phyloP scores from a whole-genome alignment of 164 flowering plant genomes.

The Vitis amurensis region DNA sequence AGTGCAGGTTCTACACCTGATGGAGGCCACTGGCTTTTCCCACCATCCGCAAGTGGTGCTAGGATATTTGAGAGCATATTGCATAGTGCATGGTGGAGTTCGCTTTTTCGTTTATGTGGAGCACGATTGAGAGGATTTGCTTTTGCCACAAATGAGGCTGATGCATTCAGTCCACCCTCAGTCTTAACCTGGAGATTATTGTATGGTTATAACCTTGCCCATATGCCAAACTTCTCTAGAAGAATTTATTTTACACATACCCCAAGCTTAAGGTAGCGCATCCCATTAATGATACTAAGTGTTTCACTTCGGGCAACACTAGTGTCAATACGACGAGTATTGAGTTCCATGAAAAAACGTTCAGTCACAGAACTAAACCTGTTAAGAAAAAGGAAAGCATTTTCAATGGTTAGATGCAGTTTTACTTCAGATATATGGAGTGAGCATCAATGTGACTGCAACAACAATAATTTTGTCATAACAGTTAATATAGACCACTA shows the following conservation, averaged over 20 bases:
- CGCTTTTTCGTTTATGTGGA: constrained; percentile 94
- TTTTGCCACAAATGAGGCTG: constrained; percentile 98
- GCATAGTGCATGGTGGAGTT: constrained; percentile 95
- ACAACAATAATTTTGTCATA: not conserved
- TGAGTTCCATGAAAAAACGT: constrained; percentile 97
- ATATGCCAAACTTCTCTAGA: constrained; percentile 1
- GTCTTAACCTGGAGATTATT: constrained; percentile 73
- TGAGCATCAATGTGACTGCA: no score
- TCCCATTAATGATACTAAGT: constrained; percentile 95
- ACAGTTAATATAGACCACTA: not conserved
- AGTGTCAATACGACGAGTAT: constrained; percentile 84
- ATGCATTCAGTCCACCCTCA: constrained; percentile 97
- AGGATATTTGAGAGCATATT: constrained; percentile 98
- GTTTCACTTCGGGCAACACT: constrained; percentile 91
- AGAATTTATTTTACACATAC: constrained; percentile 40
- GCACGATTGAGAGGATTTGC: constrained; percentile 95
- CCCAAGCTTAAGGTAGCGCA: constrained; percentile 99
- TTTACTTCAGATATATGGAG: not conserved
- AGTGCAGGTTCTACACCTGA: constrained; percentile 88
- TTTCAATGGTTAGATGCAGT: constrained; percentile 2
- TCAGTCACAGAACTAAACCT: constrained; percentile 99
- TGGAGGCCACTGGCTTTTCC: constrained; percentile 98
- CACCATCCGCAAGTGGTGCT: constrained; percentile 97
- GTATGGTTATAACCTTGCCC: constrained; percentile 17
- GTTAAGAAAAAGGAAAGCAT: constrained; percentile 14